These are phyloP conservation scores for Boletus insuetus DNA, from an alignment of 768 basidiomycete species.

Conservation along the genomic window DNA sequence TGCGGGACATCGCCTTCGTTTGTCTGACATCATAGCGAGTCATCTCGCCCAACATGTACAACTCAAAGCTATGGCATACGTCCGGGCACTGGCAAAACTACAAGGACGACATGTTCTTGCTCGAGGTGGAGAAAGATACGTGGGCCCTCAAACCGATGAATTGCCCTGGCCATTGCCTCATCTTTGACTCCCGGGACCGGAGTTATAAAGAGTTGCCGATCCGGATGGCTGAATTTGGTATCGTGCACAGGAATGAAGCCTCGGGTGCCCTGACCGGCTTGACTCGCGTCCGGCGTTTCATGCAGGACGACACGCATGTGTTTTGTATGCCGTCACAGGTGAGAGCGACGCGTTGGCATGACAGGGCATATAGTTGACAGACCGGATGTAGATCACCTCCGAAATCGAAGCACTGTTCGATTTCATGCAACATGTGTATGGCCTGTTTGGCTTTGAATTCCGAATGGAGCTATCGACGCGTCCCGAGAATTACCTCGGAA, in stretches of 20 bases:
- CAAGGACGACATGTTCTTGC: conserved; percentile 94
- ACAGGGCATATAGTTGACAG: neutral
- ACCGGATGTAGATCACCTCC: conserved; percentile 61
- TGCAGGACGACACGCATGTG: conserved; percentile 98
- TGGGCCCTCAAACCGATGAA: conserved; percentile 99
- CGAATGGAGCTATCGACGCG: conserved; percentile 92
- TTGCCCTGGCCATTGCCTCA: conserved; percentile 94
- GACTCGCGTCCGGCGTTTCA: conserved; percentile 90
- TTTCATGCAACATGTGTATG: conserved; percentile 93
- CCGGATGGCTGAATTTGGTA: conserved; percentile 98
- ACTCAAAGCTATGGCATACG: conserved; percentile 95
- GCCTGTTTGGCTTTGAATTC: conserved; percentile 93
- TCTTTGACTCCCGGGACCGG: conserved; percentile 93
- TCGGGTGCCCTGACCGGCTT: conserved; percentile 91
- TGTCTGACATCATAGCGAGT: conserved; percentile 46
- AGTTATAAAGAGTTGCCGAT: conserved; percentile 95
- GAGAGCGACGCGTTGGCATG: conserved; percentile 16
- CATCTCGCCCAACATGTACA: conserved; percentile 97
- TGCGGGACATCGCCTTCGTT: neutral
- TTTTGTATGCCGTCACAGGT: conserved; percentile 96
- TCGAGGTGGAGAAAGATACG: conserved; percentile 93
- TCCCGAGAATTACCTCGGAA: conserved; percentile 90
- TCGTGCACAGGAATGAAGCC: conserved; percentile 95
- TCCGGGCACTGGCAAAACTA: conserved; percentile 99
- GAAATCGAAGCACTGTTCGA: conserved; percentile 89